Base-by-base conservation (phyloP, 1,139 yeast species). In the Debaryomyces nepalensis region DNA sequence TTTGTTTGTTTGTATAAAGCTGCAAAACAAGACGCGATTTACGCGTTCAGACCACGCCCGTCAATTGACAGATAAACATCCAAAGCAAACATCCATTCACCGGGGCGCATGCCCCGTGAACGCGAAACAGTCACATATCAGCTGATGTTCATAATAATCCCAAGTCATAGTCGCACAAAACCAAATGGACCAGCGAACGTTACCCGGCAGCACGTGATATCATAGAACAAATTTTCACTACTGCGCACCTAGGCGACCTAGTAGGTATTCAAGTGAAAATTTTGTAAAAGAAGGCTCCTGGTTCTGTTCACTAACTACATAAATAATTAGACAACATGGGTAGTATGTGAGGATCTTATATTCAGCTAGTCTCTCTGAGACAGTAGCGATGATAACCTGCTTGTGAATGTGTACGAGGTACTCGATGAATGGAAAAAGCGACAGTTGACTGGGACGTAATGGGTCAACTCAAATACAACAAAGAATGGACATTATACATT, bases 301-400 rank as follows among this genome's bases (percentile, higher is more conserved):
- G 37, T 29, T 37, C 31, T 27, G 19, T 15, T 21, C 16, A 33
- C 15, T 37, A 37, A 45, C 51, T 23, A 34, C 37, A 49, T 51
- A 59, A 57, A 58, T 51, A 57, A 63, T 50, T 64, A 70, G 69
- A 68, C 75, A 79, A 68, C 73, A 80, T 81, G 86, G 75, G 83
- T 77, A 81, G 84, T 80, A 80, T 74, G 85, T 80, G 73, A 55
- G 54, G 53, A 49, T 47, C 33, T 27, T 40, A 34, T 29, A 33
- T 14, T 14, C 12, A n/a, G 19, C 36, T 27, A 20, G n/a, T 14
- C 14, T 20, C 16, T 16, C 19, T 26, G 20, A 37, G 15, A 21
- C 30, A 7, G 8, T 20, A n/a, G 36, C 16, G 10, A 37, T 22
- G 31, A 18, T 18, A 6, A 3, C 23, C 24, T 18, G 29, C 10